Evolutionary conservation across 345 rosid species (phyloP).

Genomic region (Kandelia obovata): DNA sequence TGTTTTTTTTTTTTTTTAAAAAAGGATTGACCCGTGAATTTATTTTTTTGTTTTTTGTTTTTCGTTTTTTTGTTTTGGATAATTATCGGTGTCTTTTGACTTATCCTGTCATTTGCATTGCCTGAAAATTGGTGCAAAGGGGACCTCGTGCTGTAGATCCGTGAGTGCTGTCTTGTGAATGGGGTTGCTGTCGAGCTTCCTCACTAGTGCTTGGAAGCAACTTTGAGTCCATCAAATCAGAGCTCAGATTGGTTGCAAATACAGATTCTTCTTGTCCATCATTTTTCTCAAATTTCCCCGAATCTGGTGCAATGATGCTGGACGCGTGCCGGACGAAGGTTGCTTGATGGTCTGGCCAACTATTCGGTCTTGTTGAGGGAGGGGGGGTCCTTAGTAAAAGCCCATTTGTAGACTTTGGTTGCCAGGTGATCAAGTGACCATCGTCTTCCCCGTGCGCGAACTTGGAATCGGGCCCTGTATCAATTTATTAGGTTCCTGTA

Average conservation of each 20-base stretch:
- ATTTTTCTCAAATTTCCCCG: background rate
- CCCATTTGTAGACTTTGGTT: too few relatives aligned
- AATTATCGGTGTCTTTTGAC: too few relatives aligned
- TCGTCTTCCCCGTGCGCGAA: too few relatives aligned
- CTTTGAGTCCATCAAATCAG: constrained; percentile 15
- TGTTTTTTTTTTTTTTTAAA: too few relatives aligned
- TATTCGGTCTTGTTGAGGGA: too few relatives aligned
- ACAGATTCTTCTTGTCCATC: background rate
- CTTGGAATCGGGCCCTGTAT: too few relatives aligned
- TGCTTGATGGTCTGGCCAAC: background rate
- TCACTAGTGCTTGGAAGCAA: background rate
- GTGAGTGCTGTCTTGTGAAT: background rate
- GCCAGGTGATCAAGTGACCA: too few relatives aligned
- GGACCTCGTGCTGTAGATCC: background rate
- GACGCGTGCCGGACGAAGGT: constrained; percentile 5
- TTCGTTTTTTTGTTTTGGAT: too few relatives aligned
- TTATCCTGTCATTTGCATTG: background rate
- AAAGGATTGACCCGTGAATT: too few relatives aligned
- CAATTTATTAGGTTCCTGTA: too few relatives aligned
- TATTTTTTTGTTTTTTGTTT: too few relatives aligned
- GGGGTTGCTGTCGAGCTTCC: background rate
- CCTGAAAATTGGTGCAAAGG: background rate
- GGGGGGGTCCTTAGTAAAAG: too few relatives aligned
- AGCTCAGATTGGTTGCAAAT: background rate
- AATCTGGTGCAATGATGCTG: background rate